These are phyloP conservation scores for Trichoderma cornu-damae DNA, from an alignment of 2,329 filamentous ascomycete genomes.

Conservation along the genomic window DNA sequence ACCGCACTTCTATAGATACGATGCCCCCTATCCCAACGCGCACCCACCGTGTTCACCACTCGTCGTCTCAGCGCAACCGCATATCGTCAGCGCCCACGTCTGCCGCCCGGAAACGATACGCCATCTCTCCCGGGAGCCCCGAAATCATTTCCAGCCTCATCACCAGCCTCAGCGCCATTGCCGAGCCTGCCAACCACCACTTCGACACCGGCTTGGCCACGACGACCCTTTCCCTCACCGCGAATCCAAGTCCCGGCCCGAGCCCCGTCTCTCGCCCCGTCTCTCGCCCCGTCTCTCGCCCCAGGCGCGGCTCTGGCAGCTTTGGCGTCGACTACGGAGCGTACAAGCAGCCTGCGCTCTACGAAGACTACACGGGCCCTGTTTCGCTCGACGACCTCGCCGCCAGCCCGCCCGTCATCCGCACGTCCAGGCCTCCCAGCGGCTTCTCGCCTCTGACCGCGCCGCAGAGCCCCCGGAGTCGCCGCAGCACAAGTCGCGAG, in stretches of 20 bases:
- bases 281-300: conserved; percentile 21
- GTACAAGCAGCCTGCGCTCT: conserved; percentile 49
- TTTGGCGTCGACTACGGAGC: conserved; percentile 72
- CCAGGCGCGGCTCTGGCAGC: conserved; percentile 41
- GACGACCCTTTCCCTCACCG: conserved; percentile 38
- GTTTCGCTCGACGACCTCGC: conserved; percentile 55
- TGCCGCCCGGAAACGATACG: conserved; percentile 18
- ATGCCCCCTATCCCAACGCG: conserved; percentile 32
- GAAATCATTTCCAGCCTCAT: conserved; percentile 67
- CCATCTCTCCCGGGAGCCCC: conserved; percentile 49
- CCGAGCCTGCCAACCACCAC: conserved; percentile 61
- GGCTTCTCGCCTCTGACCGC: conserved; percentile 69
- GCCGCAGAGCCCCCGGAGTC: conserved; percentile 45
- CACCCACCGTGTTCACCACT: conserved; percentile 22
- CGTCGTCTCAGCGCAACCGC: conserved; percentile 16
- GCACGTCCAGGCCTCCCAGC: conserved; percentile 75
- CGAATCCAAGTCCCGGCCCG: conserved; percentile 35
- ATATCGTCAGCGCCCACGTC: conserved; percentile 10
- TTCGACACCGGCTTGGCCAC: conserved; percentile 56
- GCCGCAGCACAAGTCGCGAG: conserved; percentile 49
- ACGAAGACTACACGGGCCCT: conserved; percentile 44
- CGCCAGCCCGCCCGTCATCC: conserved; percentile 65
- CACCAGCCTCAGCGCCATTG: conserved; percentile 64
- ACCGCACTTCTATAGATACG: conserved; percentile 25
- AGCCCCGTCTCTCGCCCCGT: conserved; percentile 24